phyloP scores from a whole-genome alignment of 2,329 filamentous ascomycete genomes.

The Beauveria caledonica region DNA sequence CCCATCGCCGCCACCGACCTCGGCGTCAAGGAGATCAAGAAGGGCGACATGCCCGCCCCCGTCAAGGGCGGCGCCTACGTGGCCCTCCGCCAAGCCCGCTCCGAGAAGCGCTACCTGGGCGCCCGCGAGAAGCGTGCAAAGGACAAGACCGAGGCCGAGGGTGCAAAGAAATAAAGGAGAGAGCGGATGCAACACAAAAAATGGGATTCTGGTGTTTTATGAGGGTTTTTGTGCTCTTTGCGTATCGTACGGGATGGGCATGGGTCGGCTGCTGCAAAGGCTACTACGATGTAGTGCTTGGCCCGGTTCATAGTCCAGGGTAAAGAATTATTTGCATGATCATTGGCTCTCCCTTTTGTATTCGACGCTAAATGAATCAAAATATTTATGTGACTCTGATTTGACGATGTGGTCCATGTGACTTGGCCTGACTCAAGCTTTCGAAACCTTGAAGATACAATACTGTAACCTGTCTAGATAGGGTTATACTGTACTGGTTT shows the following conservation, averaged over 20 bases:
- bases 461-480: too few species aligned
- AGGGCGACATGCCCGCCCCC: conserved; percentile 68
- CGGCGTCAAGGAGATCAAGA: conserved; percentile 67
- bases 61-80: conserved; percentile 79
- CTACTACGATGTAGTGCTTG: conserved; percentile 27
- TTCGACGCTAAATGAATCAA: conserved; percentile 22
- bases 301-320: conserved; percentile 29
- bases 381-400: conserved; percentile 1
- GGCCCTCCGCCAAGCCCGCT: conserved; percentile 75
- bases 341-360: conserved; percentile 27
- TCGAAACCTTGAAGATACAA: not conserved
- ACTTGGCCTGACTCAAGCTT: not conserved
- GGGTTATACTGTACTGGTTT: not conserved
- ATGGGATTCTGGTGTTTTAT: conserved; percentile 14
- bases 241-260: conserved; percentile 23
- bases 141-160: conserved; percentile 78
- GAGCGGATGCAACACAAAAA: conserved; percentile 1
- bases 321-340: conserved; percentile 35
- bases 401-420: not conserved
- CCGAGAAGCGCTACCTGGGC: conserved; percentile 73
- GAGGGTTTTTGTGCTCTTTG: conserved; percentile 14
- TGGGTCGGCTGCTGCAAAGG: conserved; percentile 27
- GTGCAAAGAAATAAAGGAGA: conserved; percentile 71
- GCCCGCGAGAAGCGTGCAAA: conserved; percentile 87
- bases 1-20: conserved; percentile 63